phyloP scores from a whole-genome alignment of 1,284 basidiomycete genomes.

The Termitomyces sp. region DNA sequence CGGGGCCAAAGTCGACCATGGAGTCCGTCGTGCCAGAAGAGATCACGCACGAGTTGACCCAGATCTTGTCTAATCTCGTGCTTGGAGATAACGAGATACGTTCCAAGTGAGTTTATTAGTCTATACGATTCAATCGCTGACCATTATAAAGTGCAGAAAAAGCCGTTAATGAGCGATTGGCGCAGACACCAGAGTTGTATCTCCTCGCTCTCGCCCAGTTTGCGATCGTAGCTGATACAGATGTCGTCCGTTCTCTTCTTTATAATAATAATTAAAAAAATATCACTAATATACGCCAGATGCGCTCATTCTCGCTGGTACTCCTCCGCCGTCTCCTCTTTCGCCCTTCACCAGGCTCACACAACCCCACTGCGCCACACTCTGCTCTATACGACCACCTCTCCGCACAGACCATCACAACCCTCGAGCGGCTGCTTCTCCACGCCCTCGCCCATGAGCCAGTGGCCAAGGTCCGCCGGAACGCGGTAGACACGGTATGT shows the following conservation, averaged over 20 bases:
- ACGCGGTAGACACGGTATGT: conserved; percentile 67
- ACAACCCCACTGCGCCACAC: conserved; percentile 1
- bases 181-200: conserved; percentile 71
- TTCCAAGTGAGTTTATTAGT: conserved; percentile 53
- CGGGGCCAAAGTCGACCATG: too few species aligned
- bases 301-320: conserved; percentile 78
- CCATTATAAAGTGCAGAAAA: conserved; percentile 56
- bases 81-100: conserved; percentile 76
- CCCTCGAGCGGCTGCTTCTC: conserved; percentile 66
- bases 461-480: conserved; percentile 52
- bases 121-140: too few species aligned
- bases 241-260: conserved; percentile 58
- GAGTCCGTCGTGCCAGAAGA: conserved; percentile 48
- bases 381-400: conserved; percentile 64
- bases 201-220: conserved; percentile 72
- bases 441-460: conserved; percentile 62
- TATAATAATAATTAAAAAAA: too few species aligned
- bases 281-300: too few species aligned
- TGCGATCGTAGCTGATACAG: conserved; percentile 64
- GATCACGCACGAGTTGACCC: conserved; percentile 67
- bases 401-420: conserved; percentile 55
- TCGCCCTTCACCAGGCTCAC: conserved; percentile 34
- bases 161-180: conserved; percentile 70
- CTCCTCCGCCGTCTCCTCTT: conserved; percentile 73
- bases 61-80: conserved; percentile 77